phyloP scores from a whole-genome alignment of 176 grass and related monocot genomes.

The Phyllostachys edulis region DNA sequence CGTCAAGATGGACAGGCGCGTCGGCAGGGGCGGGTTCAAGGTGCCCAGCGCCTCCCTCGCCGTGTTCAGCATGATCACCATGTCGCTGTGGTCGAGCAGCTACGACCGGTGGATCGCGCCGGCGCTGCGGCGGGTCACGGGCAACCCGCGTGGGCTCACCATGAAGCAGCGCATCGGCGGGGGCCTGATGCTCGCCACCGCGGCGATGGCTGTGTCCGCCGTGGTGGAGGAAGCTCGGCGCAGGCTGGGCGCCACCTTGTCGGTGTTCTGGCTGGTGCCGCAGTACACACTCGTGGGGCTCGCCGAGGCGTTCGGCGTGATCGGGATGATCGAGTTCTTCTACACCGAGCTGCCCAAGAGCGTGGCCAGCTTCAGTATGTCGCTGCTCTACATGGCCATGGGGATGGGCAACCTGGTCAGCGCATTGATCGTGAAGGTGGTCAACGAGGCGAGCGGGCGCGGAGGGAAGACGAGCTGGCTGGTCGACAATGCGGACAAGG shows the following conservation, averaged over 20 bases:
- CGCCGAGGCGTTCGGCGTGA: slow-evolving; percentile 55
- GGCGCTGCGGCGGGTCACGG: slow-evolving; percentile 15
- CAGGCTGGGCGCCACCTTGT: slow-evolving; percentile 8
- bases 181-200: slow-evolving; percentile 36
- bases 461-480: background rate
- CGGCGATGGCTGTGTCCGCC: slow-evolving; percentile 25
- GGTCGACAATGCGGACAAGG: slow-evolving; percentile 36
- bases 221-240: slow-evolving; percentile 35
- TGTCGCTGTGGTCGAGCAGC: slow-evolving; percentile 57
- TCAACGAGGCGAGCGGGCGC: slow-evolving; percentile 21
- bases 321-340: slow-evolving; percentile 70
- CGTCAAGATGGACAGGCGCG: slow-evolving; percentile 41
- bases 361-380: slow-evolving; percentile 51
- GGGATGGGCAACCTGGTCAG: slow-evolving; percentile 41
- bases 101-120: slow-evolving; percentile 46
- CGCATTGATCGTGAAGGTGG: slow-evolving; percentile 32
- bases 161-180: slow-evolving; percentile 56
- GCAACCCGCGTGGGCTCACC: slow-evolving; percentile 42
- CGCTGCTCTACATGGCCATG: slow-evolving; percentile 49
- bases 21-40: slow-evolving; percentile 35
- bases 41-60: slow-evolving; percentile 49
- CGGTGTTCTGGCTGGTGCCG: slow-evolving; percentile 68
- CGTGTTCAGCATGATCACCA: slow-evolving; percentile 54
- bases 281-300: slow-evolving; percentile 55
- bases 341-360: slow-evolving; percentile 46